Conservation (phyloP, 169 alveolate species). For the Plasmodium malariae region DNA sequence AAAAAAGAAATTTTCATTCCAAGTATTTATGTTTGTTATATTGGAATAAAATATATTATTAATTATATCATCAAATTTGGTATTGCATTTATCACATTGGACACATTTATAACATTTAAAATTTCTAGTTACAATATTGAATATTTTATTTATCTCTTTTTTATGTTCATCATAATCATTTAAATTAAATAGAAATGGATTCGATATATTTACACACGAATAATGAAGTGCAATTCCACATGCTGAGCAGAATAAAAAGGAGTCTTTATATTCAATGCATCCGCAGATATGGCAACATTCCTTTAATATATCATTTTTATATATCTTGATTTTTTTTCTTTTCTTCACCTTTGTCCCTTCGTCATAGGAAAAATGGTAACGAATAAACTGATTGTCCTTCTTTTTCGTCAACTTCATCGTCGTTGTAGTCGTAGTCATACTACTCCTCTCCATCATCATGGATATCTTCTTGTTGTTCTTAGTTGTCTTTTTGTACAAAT, state of each 20-base stretch:
- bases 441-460: too few relatives aligned
- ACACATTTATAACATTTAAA: constrained; percentile 55
- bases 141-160: constrained; percentile 48
- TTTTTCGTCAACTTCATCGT: too few relatives aligned
- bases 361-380: neutral
- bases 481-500: too few relatives aligned
- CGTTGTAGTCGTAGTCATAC: too few relatives aligned
- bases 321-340: constrained; percentile 9
- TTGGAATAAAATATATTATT: constrained; percentile 11
- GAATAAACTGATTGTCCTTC: neutral
- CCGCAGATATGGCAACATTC: constrained; percentile 62
- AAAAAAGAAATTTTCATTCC: neutral
- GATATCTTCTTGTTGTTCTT: too few relatives aligned
- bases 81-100: constrained; percentile 36
- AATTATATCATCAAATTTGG: neutral
- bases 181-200: constrained; percentile 59
- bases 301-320: constrained; percentile 39
- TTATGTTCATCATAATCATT: constrained; percentile 37
- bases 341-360: neutral
- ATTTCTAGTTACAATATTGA: constrained; percentile 55
- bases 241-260: constrained; percentile 23
- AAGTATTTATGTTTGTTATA: constrained; percentile 1
- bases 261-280: constrained; percentile 31
- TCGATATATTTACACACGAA: constrained; percentile 50
- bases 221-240: constrained; percentile 65